phyloP scores from a whole-genome alignment of 2,329 filamentous ascomycete genomes.

The Rhynchosporium graminicola region DNA sequence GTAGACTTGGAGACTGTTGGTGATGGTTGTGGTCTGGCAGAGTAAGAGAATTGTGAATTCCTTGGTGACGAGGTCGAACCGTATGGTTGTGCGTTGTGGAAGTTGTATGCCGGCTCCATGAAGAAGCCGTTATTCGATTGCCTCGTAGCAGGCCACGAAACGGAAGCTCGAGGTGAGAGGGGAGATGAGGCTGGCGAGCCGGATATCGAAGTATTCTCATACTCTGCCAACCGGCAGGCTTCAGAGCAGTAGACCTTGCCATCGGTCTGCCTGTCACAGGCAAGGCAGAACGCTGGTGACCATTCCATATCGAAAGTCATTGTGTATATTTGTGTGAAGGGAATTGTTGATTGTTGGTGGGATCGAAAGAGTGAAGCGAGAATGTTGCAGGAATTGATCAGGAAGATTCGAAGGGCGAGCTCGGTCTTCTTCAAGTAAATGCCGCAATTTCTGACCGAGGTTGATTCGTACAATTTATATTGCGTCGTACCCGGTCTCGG shows the following conservation, averaged over 20 bases:
- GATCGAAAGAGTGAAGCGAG: not conserved
- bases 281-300: slow-evolving; percentile 90
- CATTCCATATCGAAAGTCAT: slow-evolving; percentile 52
- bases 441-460: slow-evolving; percentile 16
- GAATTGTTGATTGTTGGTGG: slow-evolving; percentile 16
- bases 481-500: slow-evolving; percentile 31
- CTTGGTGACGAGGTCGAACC: slow-evolving; percentile 49
- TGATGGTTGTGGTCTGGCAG: slow-evolving; percentile 50
- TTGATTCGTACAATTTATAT: slow-evolving; percentile 22
- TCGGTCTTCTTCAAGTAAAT: slow-evolving; percentile 21
- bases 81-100: slow-evolving; percentile 63
- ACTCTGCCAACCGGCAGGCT: slow-evolving; percentile 83
- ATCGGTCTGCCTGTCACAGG: slow-evolving; percentile 87
- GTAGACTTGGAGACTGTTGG: slow-evolving; percentile 46
- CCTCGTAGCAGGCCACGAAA: slow-evolving; percentile 54
- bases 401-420: slow-evolving; percentile 16
- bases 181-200: slow-evolving; percentile 61
- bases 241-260: slow-evolving; percentile 89
- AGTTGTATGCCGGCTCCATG: slow-evolving; percentile 75
- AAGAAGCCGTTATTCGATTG: slow-evolving; percentile 57
- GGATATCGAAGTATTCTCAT: slow-evolving; percentile 64
- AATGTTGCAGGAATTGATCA: slow-evolving; percentile 8
- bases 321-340: slow-evolving; percentile 20
- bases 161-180: slow-evolving; percentile 48
- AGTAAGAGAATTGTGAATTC: slow-evolving; percentile 46